These are phyloP conservation scores for Centrapalus pauciflorus DNA, from an alignment of 129 eudicot species.

Conservation along the genomic window DNA sequence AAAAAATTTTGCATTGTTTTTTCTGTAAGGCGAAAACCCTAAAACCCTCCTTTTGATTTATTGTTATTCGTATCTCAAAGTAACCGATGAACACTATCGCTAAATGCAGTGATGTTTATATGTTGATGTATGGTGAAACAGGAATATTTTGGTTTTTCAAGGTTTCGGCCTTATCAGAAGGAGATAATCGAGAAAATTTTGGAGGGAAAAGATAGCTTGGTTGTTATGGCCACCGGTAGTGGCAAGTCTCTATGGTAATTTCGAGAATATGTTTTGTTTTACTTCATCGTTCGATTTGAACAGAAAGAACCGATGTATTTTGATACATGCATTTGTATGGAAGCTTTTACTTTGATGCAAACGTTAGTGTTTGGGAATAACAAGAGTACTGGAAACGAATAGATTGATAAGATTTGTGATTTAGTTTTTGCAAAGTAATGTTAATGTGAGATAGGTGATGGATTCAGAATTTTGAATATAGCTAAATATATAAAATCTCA, in stretches of 20 bases:
- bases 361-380: neutral
- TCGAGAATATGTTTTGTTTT: neutral
- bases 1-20: neutral
- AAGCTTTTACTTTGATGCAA: neutral
- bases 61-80: neutral
- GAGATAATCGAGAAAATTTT: constrained; percentile 63
- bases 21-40: constrained; percentile 16
- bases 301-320: neutral
- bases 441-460: neutral
- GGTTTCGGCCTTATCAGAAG: constrained; percentile 71
- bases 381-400: neutral
- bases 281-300: neutral
- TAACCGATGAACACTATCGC: neutral
- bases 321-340: neutral
- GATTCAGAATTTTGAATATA: neutral
- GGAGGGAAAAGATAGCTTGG: constrained; percentile 74
- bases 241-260: constrained; percentile 87
- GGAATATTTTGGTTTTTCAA: constrained; percentile 71
- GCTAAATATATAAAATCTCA: neutral
- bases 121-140: constrained; percentile 23
- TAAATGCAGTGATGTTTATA: neutral
- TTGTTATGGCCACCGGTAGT: constrained; percentile 96
- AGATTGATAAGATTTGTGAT: neutral
- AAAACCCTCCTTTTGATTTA: neutral
- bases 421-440: neutral